Conservation (phyloP, 257 asterid genomes). For the Marsdenia floribunda region DNA sequence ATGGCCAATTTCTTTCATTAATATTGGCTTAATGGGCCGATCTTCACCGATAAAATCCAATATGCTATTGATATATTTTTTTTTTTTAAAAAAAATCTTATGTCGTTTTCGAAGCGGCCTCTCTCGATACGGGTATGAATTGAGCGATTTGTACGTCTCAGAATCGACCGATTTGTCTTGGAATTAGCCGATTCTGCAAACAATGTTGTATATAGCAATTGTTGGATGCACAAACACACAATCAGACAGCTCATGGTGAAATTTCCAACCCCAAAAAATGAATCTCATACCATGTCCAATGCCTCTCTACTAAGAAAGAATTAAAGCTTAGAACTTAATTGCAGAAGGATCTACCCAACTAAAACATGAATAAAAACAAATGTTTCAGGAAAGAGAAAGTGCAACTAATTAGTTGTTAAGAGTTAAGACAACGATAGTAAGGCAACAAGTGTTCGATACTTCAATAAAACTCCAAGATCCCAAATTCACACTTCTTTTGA, state of each 20-base stretch:
- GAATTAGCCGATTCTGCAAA: too few species aligned
- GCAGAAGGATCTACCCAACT: not conserved
- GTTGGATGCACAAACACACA: not conserved
- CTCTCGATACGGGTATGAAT: too few species aligned
- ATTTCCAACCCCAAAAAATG: not conserved
- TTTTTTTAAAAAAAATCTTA: too few species aligned
- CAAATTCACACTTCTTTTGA: not conserved
- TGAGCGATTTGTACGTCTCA: too few species aligned
- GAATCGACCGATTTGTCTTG: too few species aligned
- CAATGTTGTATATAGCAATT: not conserved
- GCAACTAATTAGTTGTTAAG: not conserved
- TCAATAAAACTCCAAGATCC: not conserved
- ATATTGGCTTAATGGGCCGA: too few species aligned
- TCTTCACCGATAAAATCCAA: too few species aligned
- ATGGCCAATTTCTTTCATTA: too few species aligned
- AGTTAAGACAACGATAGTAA: not conserved
- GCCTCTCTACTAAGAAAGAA: not conserved
- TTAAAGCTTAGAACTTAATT: not conserved
- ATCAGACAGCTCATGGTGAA: not conserved
- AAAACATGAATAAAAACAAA: not conserved
- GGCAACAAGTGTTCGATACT: not conserved
- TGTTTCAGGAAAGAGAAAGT: not conserved
- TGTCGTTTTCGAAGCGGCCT: too few species aligned
- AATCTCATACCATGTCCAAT: not conserved
- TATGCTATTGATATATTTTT: too few species aligned